Base-by-base conservation (phyloP, 1,284 basidiomycete species). In the Apiotrichum siamense region DNA sequence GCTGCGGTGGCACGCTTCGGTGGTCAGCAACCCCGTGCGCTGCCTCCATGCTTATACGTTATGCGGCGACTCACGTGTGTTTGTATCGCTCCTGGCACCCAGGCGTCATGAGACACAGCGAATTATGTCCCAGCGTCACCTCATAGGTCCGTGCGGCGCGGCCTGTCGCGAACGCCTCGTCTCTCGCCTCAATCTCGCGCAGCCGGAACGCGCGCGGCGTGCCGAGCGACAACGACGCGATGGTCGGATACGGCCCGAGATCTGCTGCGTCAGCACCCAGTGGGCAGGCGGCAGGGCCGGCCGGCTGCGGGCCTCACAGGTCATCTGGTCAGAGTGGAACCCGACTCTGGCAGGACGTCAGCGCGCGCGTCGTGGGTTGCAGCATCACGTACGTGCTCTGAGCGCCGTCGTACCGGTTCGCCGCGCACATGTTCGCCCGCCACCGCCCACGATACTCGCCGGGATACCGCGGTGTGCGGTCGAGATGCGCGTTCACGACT, bases 181-280 rank as follows among this genome's bases (percentile, higher is more conserved):
- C 67, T 11, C 60, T 56, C 2, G 65, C 39, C 21, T 60, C 60
- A 0, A 63, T 67, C 25, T 60, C 55, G 6, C 88, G 81, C 24
- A 93, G 76, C 15, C 86, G 82, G 66, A 94, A 93, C 11, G 77
- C 77, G 47, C 90, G 78, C 40, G 80, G 78, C 0, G 85, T 70
- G 79, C 91, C 91, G n/a, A 97, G 81, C 57, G 89, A 92, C 37
- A 97, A 73, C 7, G 88, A 92, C 9, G 91, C 92, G 61, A 97
- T 96, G 0, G 92, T 94, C 1, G 88, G 83, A 68, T 86, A 91
- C 6, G 92, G 92, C 2, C 92, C 92, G 12, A 96, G 79, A 73
- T 89, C 86, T 35, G 52, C 32, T 15, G 29, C 46, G n/a, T n/a
- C n/a, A n/a, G n/a, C n/a, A n/a, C n/a, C n/a, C n/a, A n/a, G n/a